Evolutionary conservation across 345 rosid genomes (phyloP).

Genomic region (Salix viminalis): DNA sequence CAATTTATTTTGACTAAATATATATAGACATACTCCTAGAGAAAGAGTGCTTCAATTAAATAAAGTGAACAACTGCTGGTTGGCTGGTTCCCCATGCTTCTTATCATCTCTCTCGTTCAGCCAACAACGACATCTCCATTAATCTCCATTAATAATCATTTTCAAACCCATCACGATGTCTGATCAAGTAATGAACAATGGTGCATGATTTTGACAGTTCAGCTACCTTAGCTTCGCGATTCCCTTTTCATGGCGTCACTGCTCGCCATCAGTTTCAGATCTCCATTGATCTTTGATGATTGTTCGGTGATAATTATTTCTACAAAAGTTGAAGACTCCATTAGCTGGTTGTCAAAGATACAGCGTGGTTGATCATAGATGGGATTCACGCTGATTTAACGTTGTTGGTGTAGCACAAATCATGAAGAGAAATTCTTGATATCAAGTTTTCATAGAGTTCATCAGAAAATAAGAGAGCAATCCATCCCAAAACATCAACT

Average conservation of each 20-base stretch:
- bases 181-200: conserved; percentile 18
- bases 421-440: not conserved
- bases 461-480: not conserved
- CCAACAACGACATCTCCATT: conserved; percentile 16
- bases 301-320: not conserved
- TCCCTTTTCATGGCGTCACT: conserved; percentile 1
- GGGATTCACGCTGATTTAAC: not conserved
- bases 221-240: conserved; percentile 26
- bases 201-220: conserved; percentile 27
- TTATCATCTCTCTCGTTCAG: conserved; percentile 1
- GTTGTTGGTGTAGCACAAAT: not conserved
- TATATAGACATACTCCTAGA: not conserved
- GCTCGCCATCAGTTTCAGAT: not conserved
- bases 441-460: not conserved
- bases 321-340: not conserved
- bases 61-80: conserved; percentile 19
- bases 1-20: conserved; percentile 14
- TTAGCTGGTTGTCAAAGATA: not conserved
- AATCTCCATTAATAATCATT: not conserved
- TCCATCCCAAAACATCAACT: not conserved
- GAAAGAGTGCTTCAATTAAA: conserved; percentile 1
- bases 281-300: not conserved
- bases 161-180: not conserved
- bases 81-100: conserved; percentile 1
- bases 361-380: not conserved